These are phyloP conservation scores for Wickerhamomyces canadensis DNA, from an alignment of 805 yeast genomes.

Conservation along the genomic window DNA sequence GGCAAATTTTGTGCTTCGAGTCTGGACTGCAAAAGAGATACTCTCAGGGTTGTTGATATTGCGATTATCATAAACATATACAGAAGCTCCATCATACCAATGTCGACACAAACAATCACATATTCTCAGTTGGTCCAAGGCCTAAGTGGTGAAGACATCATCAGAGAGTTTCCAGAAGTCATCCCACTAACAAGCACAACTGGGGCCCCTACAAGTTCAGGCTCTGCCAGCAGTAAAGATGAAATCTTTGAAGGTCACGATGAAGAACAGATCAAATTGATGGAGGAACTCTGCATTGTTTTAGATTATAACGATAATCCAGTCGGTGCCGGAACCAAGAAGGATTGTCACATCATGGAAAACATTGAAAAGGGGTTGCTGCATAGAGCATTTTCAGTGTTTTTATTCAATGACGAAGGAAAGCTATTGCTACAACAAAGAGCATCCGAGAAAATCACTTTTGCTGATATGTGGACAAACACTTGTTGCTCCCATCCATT, in stretches of 20 bases:
- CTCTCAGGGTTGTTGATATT: too few species aligned
- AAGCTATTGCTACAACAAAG: constrained; percentile 87
- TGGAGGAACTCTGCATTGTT: constrained; percentile 96
- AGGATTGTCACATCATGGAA: constrained; percentile 80
- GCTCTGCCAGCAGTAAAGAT: constrained; percentile 26
- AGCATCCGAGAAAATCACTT: constrained; percentile 94
- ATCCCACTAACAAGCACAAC: constrained; percentile 56
- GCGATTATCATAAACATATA: too few species aligned
- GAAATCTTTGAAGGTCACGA: constrained; percentile 80
- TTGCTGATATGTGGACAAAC: constrained; percentile 96
- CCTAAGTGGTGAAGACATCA: constrained; percentile 43
- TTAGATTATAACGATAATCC: constrained; percentile 84
- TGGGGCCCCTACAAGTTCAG: constrained; percentile 43
- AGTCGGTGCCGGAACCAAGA: constrained; percentile 91
- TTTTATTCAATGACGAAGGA: constrained; percentile 73
- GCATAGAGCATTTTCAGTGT: constrained; percentile 96
- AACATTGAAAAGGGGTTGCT: constrained; percentile 82
- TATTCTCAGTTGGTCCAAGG: constrained; percentile 52
- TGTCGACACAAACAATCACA: constrained; percentile 12
- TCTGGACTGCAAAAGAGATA: too few species aligned
- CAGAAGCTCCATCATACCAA: too few species aligned
- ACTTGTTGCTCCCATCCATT: constrained; percentile 98
- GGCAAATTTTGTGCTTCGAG: too few species aligned
- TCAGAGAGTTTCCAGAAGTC: constrained; percentile 59
- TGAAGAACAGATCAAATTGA: constrained; percentile 86